Evolutionary conservation across 2,329 filamentous ascomycete species (phyloP).

Genomic region (Pseudocercospora fuligena): DNA sequence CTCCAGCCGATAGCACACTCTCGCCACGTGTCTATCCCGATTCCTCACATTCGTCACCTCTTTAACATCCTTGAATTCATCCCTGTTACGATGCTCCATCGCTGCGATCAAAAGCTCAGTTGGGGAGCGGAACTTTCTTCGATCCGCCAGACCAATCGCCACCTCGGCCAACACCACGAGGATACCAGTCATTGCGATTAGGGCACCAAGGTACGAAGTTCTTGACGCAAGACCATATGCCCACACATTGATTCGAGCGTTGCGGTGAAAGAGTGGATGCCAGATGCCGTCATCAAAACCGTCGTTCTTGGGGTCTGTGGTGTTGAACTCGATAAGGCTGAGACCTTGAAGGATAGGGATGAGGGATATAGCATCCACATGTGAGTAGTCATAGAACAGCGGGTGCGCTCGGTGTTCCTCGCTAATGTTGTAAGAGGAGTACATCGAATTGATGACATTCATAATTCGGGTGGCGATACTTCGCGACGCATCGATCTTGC

Average conservation of each 20-base stretch:
- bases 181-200: constrained; percentile 26
- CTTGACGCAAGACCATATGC: constrained; percentile 32
- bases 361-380: constrained; percentile 8
- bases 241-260: constrained; percentile 32
- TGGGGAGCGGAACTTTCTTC: constrained; percentile 22
- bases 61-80: constrained; percentile 26
- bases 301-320: neutral
- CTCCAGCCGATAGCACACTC: constrained; percentile 27
- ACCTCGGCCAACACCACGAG: constrained; percentile 29
- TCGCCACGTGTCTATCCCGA: constrained; percentile 28
- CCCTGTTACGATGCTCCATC: constrained; percentile 30
- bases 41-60: constrained; percentile 12
- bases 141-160: constrained; percentile 25
- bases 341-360: constrained; percentile 15
- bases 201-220: constrained; percentile 29
- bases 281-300: neutral
- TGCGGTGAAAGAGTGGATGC: constrained; percentile 16
- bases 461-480: constrained; percentile 4
- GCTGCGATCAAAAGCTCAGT: constrained; percentile 34
- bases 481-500: constrained; percentile 14
- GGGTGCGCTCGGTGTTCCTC: neutral
- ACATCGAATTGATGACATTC: constrained; percentile 1
- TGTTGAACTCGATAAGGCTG: constrained; percentile 16
- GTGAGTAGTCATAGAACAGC: neutral
- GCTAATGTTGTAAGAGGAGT: neutral